These are phyloP conservation scores for Penicillium sp. DNA, from an alignment of 2,329 filamentous ascomycete species.

Conservation along the genomic window DNA sequence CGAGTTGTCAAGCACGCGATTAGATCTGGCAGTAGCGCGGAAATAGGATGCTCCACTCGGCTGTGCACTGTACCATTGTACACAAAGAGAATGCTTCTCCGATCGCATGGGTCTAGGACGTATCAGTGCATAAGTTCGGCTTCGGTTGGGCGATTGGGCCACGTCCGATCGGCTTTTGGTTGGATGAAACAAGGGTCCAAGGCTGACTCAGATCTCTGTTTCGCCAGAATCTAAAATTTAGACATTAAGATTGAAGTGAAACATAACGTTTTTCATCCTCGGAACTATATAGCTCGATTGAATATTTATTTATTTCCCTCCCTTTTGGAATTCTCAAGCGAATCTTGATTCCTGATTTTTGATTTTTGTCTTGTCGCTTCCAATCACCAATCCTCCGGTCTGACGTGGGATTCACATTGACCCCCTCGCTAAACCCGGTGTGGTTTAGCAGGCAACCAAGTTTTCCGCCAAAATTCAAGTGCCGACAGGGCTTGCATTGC, in stretches of 20 bases:
- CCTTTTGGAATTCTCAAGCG: too few species aligned
- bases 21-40: slow-evolving; percentile 16
- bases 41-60: slow-evolving; percentile 1
- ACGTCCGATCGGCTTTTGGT: slow-evolving; percentile 10
- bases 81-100: slow-evolving; percentile 7
- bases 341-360: too few species aligned
- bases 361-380: neutral
- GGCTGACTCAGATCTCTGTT: slow-evolving; percentile 20
- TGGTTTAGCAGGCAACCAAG: slow-evolving; percentile 12
- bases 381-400: neutral
- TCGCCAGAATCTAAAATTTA: slow-evolving; percentile 2
- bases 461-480: slow-evolving; percentile 18
- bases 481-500: slow-evolving; percentile 15
- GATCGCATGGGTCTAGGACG: neutral
- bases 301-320: too few species aligned
- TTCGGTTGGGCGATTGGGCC: slow-evolving; percentile 3
- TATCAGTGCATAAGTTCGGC: neutral
- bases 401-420: slow-evolving; percentile 6
- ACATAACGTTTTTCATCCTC: neutral
- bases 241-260: slow-evolving; percentile 3
- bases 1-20: slow-evolving; percentile 13
- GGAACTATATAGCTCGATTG: neutral
- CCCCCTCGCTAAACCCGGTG: slow-evolving; percentile 7
- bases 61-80: neutral
- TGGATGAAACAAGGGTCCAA: slow-evolving; percentile 23